These are phyloP conservation scores for Cyclanthera cordifolia DNA, from an alignment of 306 rosid genomes.

Conservation along the genomic window DNA sequence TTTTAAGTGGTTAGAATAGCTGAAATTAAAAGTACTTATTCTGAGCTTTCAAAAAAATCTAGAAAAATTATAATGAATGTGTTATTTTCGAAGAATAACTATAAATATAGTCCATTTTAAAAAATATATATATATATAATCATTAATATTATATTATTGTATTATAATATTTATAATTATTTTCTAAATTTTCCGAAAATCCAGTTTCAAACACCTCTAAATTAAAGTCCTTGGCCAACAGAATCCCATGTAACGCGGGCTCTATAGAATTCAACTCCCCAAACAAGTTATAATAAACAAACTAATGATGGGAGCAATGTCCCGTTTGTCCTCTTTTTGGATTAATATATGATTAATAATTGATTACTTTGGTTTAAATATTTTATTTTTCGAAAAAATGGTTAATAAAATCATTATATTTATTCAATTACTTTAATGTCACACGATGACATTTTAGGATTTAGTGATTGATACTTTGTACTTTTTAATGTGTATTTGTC, in stretches of 20 bases:
- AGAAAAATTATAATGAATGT: too few relatives aligned
- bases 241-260: constrained; percentile 9
- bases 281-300: not conserved
- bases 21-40: too few relatives aligned
- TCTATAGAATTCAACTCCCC: not conserved
- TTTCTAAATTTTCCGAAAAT: too few relatives aligned
- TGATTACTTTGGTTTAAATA: constrained; percentile 1
- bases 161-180: too few relatives aligned
- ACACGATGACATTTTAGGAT: constrained; percentile 11
- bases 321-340: not conserved
- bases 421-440: constrained; percentile 6
- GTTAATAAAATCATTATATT: too few relatives aligned
- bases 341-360: not conserved
- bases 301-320: not conserved
- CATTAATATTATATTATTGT: too few relatives aligned
- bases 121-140: too few relatives aligned
- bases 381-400: not conserved
- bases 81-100: too few relatives aligned
- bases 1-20: too few relatives aligned
- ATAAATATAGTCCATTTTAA: too few relatives aligned
- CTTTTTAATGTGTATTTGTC: not conserved
- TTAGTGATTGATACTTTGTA: not conserved
- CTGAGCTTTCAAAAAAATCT: too few relatives aligned
- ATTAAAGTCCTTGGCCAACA: constrained; percentile 8
- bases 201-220: too few relatives aligned